Base-by-base conservation (phyloP, 2,329 filamentous ascomycete genomes). In the Pseudopithomyces maydicus region DNA sequence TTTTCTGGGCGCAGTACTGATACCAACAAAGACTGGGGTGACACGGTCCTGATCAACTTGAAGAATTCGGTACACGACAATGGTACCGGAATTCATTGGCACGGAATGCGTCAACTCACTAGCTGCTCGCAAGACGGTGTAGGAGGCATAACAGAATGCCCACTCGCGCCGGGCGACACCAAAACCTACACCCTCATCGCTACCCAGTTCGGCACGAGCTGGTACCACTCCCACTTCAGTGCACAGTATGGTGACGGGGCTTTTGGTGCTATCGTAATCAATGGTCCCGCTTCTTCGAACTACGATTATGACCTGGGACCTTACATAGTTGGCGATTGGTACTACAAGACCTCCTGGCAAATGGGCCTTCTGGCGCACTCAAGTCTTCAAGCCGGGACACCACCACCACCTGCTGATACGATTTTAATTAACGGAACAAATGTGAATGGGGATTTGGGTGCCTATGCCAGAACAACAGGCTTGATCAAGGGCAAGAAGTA, bases 191-290 rank as follows among this genome's bases (percentile, higher is more conserved):
- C 77, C 22, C 84, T 85, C 68, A 68, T 78, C 26, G 84, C 84
- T 1, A 80, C 81, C 4, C 70, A 84, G 10, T 86, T 85, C 61
- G 85, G 85, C 20, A 80, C 79, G 1, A 74, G 78, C 6, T 87
- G 84, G 85, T 87, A 87, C 61, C 85, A 88, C 69, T 83, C 83
- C 32, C 85, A 88, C 67, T 87, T 84, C 67, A 84, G 82, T 11
- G 78, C 81, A 0, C 85, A 87, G 52, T 60, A 62, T 2, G 66
- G 66, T 62, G 53, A 59, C 3, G 68, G 68, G 2, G 63, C 67
- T 26, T 65, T 56, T 19, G 77, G 75, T 6, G 61, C 74, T 0
- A 73, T 79, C 2, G 66, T 78, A 7, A 76, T 79, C 38, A 67
- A 78, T 44, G 77, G 77, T 6, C 77, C 77, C 17, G 68, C 74